phyloP scores from a whole-genome alignment of 2,329 filamentous ascomycete species.

The Diaporthe aspalathi region DNA sequence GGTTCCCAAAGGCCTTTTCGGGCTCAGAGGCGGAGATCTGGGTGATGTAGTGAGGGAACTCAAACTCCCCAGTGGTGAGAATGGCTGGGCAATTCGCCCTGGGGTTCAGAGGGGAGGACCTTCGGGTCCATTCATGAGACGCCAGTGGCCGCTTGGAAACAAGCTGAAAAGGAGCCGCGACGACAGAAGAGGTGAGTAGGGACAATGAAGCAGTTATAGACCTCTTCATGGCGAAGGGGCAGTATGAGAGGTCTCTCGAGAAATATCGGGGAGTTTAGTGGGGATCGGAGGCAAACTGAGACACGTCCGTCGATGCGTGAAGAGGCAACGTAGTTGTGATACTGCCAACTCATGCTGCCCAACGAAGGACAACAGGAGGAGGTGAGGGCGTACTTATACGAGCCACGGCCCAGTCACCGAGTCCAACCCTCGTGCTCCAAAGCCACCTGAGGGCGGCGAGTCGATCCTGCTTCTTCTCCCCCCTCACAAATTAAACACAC shows the following conservation, averaged over 20 bases:
- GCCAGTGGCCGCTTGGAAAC: slow-evolving; percentile 45
- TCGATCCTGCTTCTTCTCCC: slow-evolving; percentile 7
- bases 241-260: too few relatives aligned
- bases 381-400: slow-evolving; percentile 5
- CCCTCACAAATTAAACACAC: slow-evolving; percentile 25
- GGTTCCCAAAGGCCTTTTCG: slow-evolving; percentile 51
- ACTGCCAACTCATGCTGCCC: slow-evolving; percentile 5
- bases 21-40: slow-evolving; percentile 49
- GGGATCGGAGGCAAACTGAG: neutral
- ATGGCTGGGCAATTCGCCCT: slow-evolving; percentile 45
- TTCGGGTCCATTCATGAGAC: slow-evolving; percentile 39
- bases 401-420: neutral
- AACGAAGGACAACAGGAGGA: slow-evolving; percentile 11
- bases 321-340: neutral
- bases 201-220: neutral
- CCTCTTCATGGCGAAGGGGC: slow-evolving; percentile 6
- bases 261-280: neutral
- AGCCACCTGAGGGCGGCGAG: neutral
- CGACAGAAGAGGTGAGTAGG: neutral
- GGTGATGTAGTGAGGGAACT: slow-evolving; percentile 49
- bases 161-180: slow-evolving; percentile 37
- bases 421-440: neutral
- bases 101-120: slow-evolving; percentile 37
- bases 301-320: neutral
- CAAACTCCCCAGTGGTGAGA: slow-evolving; percentile 45